Percentiles rank a stretch among this genome's conserved stretches.
These are phyloP conservation scores for Oenanthe sinensis DNA, from an alignment of 129 eudicot genomes.

Conservation along the genomic window DNA sequence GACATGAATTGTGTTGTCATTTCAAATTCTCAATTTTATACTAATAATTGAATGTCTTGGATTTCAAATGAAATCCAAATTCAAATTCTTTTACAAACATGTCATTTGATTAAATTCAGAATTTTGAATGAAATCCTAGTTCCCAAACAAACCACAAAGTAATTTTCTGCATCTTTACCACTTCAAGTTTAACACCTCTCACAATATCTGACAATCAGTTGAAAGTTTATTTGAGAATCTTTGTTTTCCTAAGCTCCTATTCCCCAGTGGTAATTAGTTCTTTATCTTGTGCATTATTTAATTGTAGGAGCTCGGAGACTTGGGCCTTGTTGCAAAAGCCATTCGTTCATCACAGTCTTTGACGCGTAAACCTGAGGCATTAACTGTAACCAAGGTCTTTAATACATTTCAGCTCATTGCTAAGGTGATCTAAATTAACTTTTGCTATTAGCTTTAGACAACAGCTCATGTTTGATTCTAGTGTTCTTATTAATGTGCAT, in stretches of 20 bases:
- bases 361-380: slow-evolving; percentile 66
- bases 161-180: background rate
- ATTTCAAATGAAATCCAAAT: no score
- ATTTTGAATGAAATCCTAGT: no score
- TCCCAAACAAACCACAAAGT: no score
- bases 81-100: no score
- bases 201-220: background rate
- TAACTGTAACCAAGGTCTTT: slow-evolving; percentile 74
- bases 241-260: background rate
- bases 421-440: slow-evolving; percentile 33
- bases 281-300: background rate
- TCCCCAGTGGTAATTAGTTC: background rate
- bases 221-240: background rate
- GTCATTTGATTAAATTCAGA: no score
- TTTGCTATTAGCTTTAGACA: background rate
- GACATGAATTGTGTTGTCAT: no score
- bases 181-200: background rate
- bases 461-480: background rate
- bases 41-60: no score
- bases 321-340: slow-evolving; percentile 93
- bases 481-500: background rate
- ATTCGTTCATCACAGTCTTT: slow-evolving; percentile 67
- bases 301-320: slow-evolving; percentile 71
- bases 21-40: no score
- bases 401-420: slow-evolving; percentile 73